phyloP scores from a whole-genome alignment of 345 rosid species.

The Syzygium grande region DNA sequence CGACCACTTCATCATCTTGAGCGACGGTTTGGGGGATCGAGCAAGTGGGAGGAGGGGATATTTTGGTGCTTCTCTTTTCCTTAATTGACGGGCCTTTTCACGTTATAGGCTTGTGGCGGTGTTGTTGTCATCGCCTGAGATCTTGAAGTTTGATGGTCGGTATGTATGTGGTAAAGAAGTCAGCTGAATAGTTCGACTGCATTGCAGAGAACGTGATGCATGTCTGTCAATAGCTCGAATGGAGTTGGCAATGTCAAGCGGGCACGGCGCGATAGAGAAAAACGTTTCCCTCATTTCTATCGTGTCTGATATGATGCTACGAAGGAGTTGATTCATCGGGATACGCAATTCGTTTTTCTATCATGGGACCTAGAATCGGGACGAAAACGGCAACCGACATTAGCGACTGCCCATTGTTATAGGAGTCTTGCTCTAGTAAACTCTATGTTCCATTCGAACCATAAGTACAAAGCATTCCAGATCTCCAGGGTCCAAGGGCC shows the following conservation, averaged over 20 bases:
- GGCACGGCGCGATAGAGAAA: background rate
- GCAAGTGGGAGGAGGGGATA: background rate
- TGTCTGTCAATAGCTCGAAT: no score
- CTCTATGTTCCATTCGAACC: accelerated
- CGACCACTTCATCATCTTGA: background rate
- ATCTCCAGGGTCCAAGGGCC: background rate
- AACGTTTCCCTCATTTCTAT: background rate
- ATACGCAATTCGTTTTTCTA: background rate
- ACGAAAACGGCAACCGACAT: background rate
- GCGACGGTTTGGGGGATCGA: background rate
- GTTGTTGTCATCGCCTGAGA: background rate
- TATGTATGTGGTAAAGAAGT: background rate
- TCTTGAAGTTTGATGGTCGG: background rate
- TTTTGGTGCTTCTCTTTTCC: background rate
- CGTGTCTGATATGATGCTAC: accelerated
- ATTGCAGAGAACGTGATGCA: background rate
- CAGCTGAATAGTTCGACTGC: background rate
- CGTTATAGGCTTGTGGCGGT: background rate
- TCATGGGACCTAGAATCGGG: accelerated
- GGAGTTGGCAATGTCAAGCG: background rate
- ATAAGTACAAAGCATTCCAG: background rate
- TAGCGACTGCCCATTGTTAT: background rate
- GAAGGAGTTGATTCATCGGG: background rate
- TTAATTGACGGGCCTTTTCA: background rate
- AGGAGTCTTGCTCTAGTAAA: background rate